phyloP scores from a whole-genome alignment of 2,329 filamentous ascomycete genomes.

The Neonectria faginata region DNA sequence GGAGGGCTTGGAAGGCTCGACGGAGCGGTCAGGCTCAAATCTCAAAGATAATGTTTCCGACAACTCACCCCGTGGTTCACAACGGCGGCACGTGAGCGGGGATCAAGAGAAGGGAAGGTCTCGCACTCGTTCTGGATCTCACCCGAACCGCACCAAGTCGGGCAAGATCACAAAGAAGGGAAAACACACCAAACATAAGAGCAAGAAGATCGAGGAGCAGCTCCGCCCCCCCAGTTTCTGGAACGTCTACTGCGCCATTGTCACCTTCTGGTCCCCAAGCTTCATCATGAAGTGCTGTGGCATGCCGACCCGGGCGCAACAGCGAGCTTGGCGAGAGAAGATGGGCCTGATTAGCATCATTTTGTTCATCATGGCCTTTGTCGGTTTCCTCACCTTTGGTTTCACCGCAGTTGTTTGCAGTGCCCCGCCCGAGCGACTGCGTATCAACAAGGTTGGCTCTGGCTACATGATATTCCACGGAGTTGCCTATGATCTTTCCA shows the following conservation, averaged over 20 bases:
- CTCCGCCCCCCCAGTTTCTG: constrained; percentile 86
- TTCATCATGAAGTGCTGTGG: constrained; percentile 87
- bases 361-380: constrained; percentile 83
- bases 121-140: constrained; percentile 41
- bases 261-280: constrained; percentile 95
- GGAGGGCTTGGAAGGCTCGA: constrained; percentile 76
- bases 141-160: constrained; percentile 60
- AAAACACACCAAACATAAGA: constrained; percentile 61
- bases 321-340: constrained; percentile 96
- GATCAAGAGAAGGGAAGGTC: constrained; percentile 50
- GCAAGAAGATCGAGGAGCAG: constrained; percentile 68
- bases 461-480: constrained; percentile 99
- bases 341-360: constrained; percentile 97
- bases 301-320: constrained; percentile 85
- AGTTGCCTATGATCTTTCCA: constrained; percentile 83
- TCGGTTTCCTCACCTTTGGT: constrained; percentile 96
- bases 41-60: constrained; percentile 61
- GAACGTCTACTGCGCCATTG: constrained; percentile 93
- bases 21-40: constrained; percentile 62
- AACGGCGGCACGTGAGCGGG: constrained; percentile 50
- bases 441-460: constrained; percentile 81
- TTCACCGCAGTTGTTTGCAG: constrained; percentile 92
- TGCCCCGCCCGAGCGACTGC: constrained; percentile 75
- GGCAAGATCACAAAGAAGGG: constrained; percentile 73
- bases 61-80: constrained; percentile 54